A percentile compares a stretch with the other conserved stretches of the same genome.
Conservation (phyloP, 2,329 filamentous ascomycete genomes). For the Ophiostoma himal-ulmi region DNA sequence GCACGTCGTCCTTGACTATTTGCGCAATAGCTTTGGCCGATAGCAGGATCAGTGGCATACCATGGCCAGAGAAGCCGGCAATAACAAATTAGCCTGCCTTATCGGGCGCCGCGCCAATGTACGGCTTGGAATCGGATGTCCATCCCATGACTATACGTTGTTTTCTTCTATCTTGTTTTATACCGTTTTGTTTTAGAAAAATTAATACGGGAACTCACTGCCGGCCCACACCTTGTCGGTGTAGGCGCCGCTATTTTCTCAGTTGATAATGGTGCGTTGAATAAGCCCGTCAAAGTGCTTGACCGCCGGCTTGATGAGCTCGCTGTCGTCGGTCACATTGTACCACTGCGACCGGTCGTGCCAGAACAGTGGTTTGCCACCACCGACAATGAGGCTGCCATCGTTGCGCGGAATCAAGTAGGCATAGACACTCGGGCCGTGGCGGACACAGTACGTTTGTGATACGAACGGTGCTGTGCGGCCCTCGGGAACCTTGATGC, state of each 20-base stretch:
- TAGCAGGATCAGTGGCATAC: constrained; percentile 3
- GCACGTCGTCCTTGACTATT: neutral
- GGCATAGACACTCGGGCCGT: neutral
- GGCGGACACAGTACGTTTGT: neutral
- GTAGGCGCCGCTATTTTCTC: neutral
- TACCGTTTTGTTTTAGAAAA: neutral
- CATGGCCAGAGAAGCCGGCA: neutral
- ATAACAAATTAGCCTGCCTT: neutral
- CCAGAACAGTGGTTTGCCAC: neutral
- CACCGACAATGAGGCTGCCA: constrained; percentile 6
- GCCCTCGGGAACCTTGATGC: neutral
- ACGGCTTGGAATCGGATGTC: neutral
- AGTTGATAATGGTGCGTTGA: neutral
- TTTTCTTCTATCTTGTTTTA: neutral
- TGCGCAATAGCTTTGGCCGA: neutral
- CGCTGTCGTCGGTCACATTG: neutral
- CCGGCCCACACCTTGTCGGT: constrained; percentile 10
- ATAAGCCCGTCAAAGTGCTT: constrained; percentile 8
- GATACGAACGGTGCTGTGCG: neutral
- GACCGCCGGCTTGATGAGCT: neutral
- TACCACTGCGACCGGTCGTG: neutral
- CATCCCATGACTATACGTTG: constrained; percentile 12
- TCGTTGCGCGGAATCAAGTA: constrained; percentile 9
- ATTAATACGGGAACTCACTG: neutral
- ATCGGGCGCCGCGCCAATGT: neutral